Evolutionary conservation across 2,329 filamentous ascomycete species (phyloP).

Genomic region (Epichloe coenophiala): DNA sequence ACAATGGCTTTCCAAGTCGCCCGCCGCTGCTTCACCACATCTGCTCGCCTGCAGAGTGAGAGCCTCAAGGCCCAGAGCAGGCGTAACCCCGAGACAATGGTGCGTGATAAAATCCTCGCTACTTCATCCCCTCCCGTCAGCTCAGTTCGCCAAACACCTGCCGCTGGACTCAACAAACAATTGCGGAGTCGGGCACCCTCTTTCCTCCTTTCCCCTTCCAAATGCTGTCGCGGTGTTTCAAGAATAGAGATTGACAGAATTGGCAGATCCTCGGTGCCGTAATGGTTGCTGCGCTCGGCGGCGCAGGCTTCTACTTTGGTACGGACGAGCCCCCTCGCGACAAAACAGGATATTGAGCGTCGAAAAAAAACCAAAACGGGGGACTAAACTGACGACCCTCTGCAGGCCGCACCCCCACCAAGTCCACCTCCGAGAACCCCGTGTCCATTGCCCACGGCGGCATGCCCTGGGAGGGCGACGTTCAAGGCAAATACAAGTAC

Average conservation of each 20-base stretch:
- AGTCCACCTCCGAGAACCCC: slow-evolving; percentile 63
- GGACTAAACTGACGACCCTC: too few relatives aligned
- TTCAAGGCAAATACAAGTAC: slow-evolving; percentile 59
- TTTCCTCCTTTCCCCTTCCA: too few relatives aligned
- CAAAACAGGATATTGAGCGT: too few relatives aligned
- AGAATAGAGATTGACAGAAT: neutral
- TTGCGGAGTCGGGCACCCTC: too few relatives aligned
- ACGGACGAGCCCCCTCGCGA: slow-evolving; percentile 14
- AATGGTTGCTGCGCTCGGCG: slow-evolving; percentile 77
- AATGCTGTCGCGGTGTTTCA: neutral
- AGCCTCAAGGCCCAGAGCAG: slow-evolving; percentile 44
- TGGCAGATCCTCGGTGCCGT: slow-evolving; percentile 73
- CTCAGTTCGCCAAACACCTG: neutral
- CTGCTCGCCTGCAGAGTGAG: slow-evolving; percentile 33
- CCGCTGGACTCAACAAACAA: neutral
- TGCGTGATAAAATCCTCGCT: slow-evolving; percentile 24
- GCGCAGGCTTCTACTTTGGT: slow-evolving; percentile 87
- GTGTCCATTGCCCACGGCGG: slow-evolving; percentile 62
- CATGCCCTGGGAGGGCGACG: slow-evolving; percentile 81
- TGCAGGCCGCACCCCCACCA: slow-evolving; percentile 72
- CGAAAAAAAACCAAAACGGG: too few relatives aligned
- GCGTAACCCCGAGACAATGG: slow-evolving; percentile 34
- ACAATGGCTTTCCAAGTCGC: slow-evolving; percentile 44
- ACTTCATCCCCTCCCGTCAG: slow-evolving; percentile 4
- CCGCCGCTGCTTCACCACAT: slow-evolving; percentile 42